A percentile compares a stretch with the other conserved stretches of the same genome.
phyloP scores from a whole-genome alignment of 257 asterid species.

The Primulina tabacum region DNA sequence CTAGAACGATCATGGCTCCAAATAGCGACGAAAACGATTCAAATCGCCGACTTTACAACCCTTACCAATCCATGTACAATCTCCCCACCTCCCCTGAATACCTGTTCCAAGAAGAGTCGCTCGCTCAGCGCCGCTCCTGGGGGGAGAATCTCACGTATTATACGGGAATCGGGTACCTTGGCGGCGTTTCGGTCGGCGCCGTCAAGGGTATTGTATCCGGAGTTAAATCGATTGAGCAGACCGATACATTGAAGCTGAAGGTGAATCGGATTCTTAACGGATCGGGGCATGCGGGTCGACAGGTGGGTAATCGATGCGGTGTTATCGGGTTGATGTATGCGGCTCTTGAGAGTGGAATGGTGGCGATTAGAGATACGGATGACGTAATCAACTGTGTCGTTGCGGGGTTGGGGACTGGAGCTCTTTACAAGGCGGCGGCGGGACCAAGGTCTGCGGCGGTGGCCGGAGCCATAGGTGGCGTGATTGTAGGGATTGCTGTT shows the following conservation, averaged over 20 bases:
- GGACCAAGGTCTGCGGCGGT: constrained; percentile 25
- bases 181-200: constrained; percentile 71
- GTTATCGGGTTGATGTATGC: constrained; percentile 49
- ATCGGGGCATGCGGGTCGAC: constrained; percentile 76
- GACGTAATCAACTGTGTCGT: constrained; percentile 42
- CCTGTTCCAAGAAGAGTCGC: constrained; percentile 77
- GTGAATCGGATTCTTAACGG: constrained; percentile 73
- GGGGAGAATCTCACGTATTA: constrained; percentile 87
- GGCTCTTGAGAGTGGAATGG: constrained; percentile 85
- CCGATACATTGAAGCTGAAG: constrained; percentile 75
- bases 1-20: constrained; percentile 8
- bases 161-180: constrained; percentile 79
- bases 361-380: constrained; percentile 35
- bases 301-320: constrained; percentile 62
- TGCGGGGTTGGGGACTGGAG: constrained; percentile 26
- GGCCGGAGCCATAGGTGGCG: neutral
- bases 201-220: constrained; percentile 58
- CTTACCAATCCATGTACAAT: constrained; percentile 72
- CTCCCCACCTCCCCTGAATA: constrained; percentile 68
- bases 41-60: constrained; percentile 79
- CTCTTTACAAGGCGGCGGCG: constrained; percentile 12
- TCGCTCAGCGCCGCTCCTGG: constrained; percentile 86
- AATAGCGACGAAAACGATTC: constrained; percentile 34
- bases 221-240: constrained; percentile 61
- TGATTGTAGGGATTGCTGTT: neutral